Evolutionary conservation across 2,329 filamentous ascomycete species (phyloP).

Genomic region (Verruconis gallopava): DNA sequence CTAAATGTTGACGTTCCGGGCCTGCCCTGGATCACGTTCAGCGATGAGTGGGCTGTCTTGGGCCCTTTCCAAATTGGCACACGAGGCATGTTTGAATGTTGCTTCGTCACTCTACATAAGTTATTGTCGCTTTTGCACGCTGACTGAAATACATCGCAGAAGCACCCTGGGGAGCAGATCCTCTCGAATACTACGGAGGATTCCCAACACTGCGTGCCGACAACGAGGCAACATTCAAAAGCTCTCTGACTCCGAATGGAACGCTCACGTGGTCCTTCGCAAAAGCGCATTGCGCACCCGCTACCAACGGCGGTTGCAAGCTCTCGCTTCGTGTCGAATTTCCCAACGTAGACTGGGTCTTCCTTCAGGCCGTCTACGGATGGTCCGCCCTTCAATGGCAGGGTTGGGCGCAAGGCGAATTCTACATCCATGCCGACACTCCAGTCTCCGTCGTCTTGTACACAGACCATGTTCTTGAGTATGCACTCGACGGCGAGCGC

Average conservation of each 20-base stretch:
- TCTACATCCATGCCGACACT: constrained; percentile 24
- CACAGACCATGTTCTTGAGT: constrained; percentile 38
- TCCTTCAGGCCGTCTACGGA: constrained; percentile 41
- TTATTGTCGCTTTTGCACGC: too few species aligned
- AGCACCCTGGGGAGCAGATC: constrained; percentile 46
- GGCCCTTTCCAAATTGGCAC: constrained; percentile 48
- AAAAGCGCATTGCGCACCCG: constrained; percentile 20
- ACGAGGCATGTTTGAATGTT: constrained; percentile 43
- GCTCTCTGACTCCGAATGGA: constrained; percentile 39
- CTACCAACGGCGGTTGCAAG: constrained; percentile 19
- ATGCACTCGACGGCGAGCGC: constrained; percentile 37
- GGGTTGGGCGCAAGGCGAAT: constrained; percentile 40
- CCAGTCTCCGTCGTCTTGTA: constrained; percentile 29
- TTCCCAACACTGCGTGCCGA: constrained; percentile 36
- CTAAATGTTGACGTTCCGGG: too few species aligned
- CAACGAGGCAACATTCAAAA: constrained; percentile 30
- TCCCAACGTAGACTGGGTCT: constrained; percentile 39
- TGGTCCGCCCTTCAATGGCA: constrained; percentile 48
- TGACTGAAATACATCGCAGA: constrained; percentile 29
- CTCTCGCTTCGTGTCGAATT: constrained; percentile 34
- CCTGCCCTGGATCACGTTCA: constrained; percentile 18
- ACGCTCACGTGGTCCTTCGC: constrained; percentile 35
- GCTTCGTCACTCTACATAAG: too few species aligned
- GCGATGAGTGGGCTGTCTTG: constrained; percentile 36
- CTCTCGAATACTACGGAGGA: constrained; percentile 40